Evolutionary conservation across 2,329 filamentous ascomycete species (phyloP).

Genomic region (Cercospora sesami): DNA sequence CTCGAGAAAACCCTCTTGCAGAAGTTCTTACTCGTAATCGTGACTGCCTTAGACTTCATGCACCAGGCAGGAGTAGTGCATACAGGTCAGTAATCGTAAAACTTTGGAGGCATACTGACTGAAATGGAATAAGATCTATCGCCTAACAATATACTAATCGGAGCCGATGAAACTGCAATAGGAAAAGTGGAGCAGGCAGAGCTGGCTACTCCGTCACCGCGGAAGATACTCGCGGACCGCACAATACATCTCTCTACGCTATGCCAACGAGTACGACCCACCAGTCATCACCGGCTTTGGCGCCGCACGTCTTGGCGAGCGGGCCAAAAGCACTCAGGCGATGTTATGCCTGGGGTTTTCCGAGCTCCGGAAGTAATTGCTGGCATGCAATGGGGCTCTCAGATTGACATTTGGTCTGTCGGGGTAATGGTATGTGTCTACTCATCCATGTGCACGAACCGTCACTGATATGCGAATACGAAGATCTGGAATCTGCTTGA

Average conservation of each 20-base stretch:
- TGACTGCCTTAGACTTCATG: slow-evolving; percentile 20
- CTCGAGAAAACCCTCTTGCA: slow-evolving; percentile 27
- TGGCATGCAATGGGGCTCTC: slow-evolving; percentile 27
- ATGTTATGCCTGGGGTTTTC: slow-evolving; percentile 32
- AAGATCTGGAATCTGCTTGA: slow-evolving; percentile 36
- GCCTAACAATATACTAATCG: background rate
- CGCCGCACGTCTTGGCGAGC: slow-evolving; percentile 17
- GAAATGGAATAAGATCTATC: background rate
- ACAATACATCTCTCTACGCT: slow-evolving; percentile 7
- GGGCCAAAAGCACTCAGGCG: slow-evolving; percentile 18
- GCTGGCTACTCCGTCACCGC: background rate
- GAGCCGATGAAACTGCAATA: background rate
- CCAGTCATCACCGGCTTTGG: slow-evolving; percentile 33
- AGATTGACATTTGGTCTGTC: slow-evolving; percentile 34
- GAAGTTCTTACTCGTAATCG: slow-evolving; percentile 11
- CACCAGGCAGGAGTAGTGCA: slow-evolving; percentile 23
- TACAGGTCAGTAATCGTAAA: slow-evolving; percentile 21
- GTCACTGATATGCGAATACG: background rate
- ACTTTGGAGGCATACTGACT: background rate
- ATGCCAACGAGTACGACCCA: slow-evolving; percentile 12
- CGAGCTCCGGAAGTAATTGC: slow-evolving; percentile 32
- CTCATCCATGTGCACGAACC: background rate
- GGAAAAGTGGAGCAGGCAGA: slow-evolving; percentile 5
- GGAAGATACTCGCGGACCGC: slow-evolving; percentile 1
- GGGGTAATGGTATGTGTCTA: slow-evolving; percentile 32